Evolutionary conservation across 257 asterid species (phyloP), one percentile per base, ranked within the genome.

Genomic region (Paraleonurus japonicus): DNA sequence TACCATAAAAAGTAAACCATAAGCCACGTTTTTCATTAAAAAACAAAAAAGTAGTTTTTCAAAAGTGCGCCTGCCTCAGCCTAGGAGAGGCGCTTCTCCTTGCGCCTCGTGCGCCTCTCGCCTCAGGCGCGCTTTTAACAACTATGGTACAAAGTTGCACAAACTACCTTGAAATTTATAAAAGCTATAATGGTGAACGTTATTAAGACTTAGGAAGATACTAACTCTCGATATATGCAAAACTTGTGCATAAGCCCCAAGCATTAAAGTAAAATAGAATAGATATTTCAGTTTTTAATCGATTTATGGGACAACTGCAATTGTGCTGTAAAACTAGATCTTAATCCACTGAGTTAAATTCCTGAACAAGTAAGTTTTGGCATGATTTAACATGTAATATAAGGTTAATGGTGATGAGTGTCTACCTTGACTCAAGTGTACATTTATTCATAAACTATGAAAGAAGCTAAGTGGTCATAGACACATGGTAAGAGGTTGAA

Each of bases 301-400:
- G 33, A 11, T 28, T 27, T 19, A 47, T 16, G 33, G 11, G 7
- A 61, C 16, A 58, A 3, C 39, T 58, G 32, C 22, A 33, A 67
- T 10, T 69, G 45, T 32, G 32, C 47, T n/a, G 39, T 20, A 37
- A 12, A 26, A 22, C 13, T 17, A 33, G 28, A 23, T 24, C 51
- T 50, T 27, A 39, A 53, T 9, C 70, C 70, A 71, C n/a, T 27
- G 51, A 71, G 63, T 48, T 71, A 26, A 45, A 43, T 47, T 71
- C 26, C 71, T n/a, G n/a, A 50, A 27, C 30, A 20, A 55, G 37
- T 48, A 43, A 51, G 53, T 16, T 41, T 39, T 15, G 12, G 65
- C 45, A 47, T 13, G 59, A 57, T 27, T 54, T 23, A 15, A 69
- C 9, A 28, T 8, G 43, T 27, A 63, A 17, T 10, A 13, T 51